Conservation (phyloP, 768 basidiomycete genomes). For the Hericium erinaceus region DNA sequence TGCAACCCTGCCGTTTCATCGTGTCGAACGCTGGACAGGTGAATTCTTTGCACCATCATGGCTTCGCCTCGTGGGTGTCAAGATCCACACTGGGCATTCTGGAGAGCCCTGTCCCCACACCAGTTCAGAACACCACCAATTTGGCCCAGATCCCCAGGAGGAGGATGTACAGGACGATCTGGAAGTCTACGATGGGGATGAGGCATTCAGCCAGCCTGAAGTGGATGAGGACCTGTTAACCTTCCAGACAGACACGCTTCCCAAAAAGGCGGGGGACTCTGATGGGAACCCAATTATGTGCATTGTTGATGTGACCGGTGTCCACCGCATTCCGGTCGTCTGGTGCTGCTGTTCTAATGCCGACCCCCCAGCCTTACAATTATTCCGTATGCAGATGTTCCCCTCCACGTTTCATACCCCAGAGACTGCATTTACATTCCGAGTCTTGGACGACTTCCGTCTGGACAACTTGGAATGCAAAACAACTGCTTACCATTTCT, state of each 20-base stretch:
- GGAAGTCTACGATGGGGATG: not conserved
- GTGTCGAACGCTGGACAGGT: not conserved
- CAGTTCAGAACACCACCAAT: not conserved
- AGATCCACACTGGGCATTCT: not conserved
- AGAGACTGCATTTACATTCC: not conserved
- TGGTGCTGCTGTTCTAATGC: not conserved
- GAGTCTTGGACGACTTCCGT: not conserved
- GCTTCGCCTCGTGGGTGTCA: not conserved
- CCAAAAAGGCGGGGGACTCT: not conserved
- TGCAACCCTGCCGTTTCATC: not conserved
- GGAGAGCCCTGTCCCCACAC: not conserved
- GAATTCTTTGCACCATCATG: not conserved
- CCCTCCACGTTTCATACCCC: not conserved
- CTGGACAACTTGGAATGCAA: not conserved
- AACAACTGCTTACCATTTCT: not conserved
- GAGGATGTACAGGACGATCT: not conserved
- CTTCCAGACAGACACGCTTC: not conserved
- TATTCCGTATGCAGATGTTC: not conserved
- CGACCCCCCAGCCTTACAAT: not conserved
- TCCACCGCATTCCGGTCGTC: not conserved
- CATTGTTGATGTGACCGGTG: not conserved
- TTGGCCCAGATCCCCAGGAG: not conserved
- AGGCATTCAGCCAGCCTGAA: not conserved
- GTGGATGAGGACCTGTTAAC: not conserved
- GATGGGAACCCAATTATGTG: not conserved